Evolutionary conservation across 257 asterid genomes (phyloP).

Genomic region (Capsicum rhomboideum): DNA sequence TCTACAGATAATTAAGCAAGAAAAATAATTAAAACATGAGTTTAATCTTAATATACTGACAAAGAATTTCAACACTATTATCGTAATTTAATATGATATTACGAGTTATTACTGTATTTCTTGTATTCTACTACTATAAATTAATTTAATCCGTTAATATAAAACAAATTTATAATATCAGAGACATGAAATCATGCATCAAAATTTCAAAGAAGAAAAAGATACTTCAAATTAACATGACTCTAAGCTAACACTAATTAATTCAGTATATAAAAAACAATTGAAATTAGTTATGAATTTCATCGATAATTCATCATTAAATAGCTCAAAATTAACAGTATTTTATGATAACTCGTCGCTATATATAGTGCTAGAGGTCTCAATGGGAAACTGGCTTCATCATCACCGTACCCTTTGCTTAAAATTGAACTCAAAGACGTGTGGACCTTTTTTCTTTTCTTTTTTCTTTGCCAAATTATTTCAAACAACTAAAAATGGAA

Average conservation of each 20-base stretch:
- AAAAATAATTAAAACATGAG: neutral
- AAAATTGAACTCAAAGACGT: conserved; percentile 15
- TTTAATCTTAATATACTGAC: neutral
- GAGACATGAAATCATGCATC: neutral
- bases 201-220: neutral
- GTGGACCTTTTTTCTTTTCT: conserved; percentile 2
- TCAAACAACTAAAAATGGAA: neutral
- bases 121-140: no score
- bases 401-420: neutral
- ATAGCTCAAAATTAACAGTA: no score
- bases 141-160: no score
- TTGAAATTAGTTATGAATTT: no score
- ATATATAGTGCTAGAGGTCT: neutral
- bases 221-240: neutral
- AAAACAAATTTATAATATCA: no score
- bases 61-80: no score
- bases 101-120: no score
- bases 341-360: neutral
- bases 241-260: neutral
- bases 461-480: neutral
- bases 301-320: no score
- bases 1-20: neutral
- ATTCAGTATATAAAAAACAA: no score
- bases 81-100: no score
- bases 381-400: neutral